Evolutionary conservation across 1,139 yeast genomes (phyloP), one percentile per base, ranked within the genome.

Genomic region (Geotrichum restrictum): DNA sequence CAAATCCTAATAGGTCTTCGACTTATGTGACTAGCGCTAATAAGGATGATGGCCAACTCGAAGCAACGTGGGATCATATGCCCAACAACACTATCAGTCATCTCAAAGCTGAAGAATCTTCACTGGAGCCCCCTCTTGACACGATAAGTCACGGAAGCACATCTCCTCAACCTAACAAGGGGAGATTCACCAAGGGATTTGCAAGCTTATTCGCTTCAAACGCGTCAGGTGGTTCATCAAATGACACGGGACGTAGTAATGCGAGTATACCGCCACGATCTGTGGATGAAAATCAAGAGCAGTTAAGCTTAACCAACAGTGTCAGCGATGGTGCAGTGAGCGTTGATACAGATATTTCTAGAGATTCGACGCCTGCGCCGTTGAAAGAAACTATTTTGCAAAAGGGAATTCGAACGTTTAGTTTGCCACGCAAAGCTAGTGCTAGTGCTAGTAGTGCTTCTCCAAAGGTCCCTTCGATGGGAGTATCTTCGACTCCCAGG

Each of bases 351-450:
- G 38, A 38, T 29, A 37, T 33, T 38, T 55, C 63, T 14, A 52
- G 38, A 31, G 60, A 57, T 2, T 55, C 60, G 7, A 22, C 52
- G 1, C 53, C 48, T 2, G 39, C 50, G 3, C 47, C 50, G 24
- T 29, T 24, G 8, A 56, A 58, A 37, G 63, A 60, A 24, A 58
- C 54, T 37, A 59, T 64, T 49, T 54, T 66, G 29, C 69, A 65
- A 51, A 64, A 65, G 56, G 57, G 67, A 19, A 64, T 64, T 60
- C 57, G 69, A n/a, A 59, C 64, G 5, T 61, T 64, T 24, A 59
- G 61, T 11, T 55, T 57, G 11, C 57, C 54, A 2, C 47, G 48
- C 29, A 46, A 46, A 31, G 46, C 22, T 5, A 34, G 39, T 16
- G 31, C 45, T 13, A 38, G 22, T 14, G 29, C 18, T 27, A n/a